Evolutionary conservation across 2,329 filamentous ascomycete genomes (phyloP).

Genomic region (Dactylonectria macrodidyma): DNA sequence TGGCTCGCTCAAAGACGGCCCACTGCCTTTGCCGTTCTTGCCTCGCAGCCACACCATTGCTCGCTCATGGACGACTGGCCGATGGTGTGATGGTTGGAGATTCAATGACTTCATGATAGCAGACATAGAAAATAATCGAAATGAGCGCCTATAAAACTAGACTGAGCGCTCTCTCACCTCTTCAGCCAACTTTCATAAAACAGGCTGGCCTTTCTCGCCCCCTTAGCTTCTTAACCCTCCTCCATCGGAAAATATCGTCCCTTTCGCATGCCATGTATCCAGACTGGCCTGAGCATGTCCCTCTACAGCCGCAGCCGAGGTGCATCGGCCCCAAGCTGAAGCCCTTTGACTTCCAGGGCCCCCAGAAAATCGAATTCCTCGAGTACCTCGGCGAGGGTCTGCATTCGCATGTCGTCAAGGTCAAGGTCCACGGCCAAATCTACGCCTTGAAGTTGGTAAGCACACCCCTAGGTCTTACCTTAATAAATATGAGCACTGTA

Average conservation of each 20-base stretch:
- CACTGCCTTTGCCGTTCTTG: too few species aligned
- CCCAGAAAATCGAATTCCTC: constrained; percentile 12
- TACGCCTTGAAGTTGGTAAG: constrained; percentile 21
- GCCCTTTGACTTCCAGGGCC: constrained; percentile 13
- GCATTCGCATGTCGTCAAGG: constrained; percentile 1
- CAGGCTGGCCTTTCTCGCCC: too few species aligned
- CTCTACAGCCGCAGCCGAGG: not conserved
- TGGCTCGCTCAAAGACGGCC: too few species aligned
- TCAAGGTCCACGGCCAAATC: not conserved
- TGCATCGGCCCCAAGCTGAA: constrained; percentile 11
- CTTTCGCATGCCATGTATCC: constrained; percentile 2
- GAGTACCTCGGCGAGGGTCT: not conserved
- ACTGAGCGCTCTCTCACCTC: too few species aligned
- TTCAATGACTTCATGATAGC: too few species aligned
- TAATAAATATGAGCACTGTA: not conserved
- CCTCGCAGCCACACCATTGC: too few species aligned
- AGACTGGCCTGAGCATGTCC: not conserved
- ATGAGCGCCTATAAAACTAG: too few species aligned
- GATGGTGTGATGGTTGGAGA: too few species aligned
- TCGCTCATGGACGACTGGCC: too few species aligned
- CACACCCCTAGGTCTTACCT: not conserved
- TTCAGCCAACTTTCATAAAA: too few species aligned
- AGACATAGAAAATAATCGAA: too few species aligned
- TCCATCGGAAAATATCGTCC: too few species aligned
- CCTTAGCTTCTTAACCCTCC: not conserved